Conservation (phyloP, 495 filamentous ascomycete genomes). For the Aspergillus carlsbadensis region DNA sequence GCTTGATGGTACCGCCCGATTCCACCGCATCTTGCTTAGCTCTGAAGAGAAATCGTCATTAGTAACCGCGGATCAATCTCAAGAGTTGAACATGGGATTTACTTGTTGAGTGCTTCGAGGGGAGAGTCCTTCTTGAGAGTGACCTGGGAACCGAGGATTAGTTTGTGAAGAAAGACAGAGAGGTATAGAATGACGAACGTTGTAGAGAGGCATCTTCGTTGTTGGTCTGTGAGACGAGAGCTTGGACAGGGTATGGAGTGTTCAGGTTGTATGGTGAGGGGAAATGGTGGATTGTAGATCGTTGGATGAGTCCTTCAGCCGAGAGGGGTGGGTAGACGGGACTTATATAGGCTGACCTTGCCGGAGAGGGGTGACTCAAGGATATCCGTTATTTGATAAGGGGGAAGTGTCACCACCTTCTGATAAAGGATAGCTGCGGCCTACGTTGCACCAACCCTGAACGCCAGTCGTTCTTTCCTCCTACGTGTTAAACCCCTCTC, state of each 20-base stretch:
- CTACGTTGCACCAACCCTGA: no score
- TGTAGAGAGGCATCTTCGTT: slow-evolving; percentile 67
- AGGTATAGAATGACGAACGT: slow-evolving; percentile 47
- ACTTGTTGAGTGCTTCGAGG: slow-evolving; percentile 63
- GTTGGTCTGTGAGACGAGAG: slow-evolving; percentile 3
- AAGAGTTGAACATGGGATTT: slow-evolving; percentile 16
- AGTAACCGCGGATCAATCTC: neutral
- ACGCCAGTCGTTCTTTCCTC: no score
- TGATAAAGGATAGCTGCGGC: no score
- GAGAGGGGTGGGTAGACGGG: slow-evolving; percentile 7
- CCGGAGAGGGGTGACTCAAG: slow-evolving; percentile 14
- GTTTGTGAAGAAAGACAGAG: neutral
- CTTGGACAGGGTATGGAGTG: neutral
- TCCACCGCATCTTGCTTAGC: slow-evolving; percentile 68
- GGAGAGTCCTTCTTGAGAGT: slow-evolving; percentile 69
- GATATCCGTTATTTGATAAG: slow-evolving; percentile 11
- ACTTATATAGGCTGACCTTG: slow-evolving; percentile 8
- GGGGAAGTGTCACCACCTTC: neutral
- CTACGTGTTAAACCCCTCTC: no score
- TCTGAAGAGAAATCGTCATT: slow-evolving; percentile 35
- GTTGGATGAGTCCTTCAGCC: slow-evolving; percentile 6
- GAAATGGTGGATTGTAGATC: slow-evolving; percentile 3
- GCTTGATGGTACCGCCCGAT: slow-evolving; percentile 76
- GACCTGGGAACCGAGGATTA: slow-evolving; percentile 52
- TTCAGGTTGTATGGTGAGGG: neutral